These are phyloP conservation scores for Morella rubra DNA, from an alignment of 306 rosid species.

Conservation along the genomic window DNA sequence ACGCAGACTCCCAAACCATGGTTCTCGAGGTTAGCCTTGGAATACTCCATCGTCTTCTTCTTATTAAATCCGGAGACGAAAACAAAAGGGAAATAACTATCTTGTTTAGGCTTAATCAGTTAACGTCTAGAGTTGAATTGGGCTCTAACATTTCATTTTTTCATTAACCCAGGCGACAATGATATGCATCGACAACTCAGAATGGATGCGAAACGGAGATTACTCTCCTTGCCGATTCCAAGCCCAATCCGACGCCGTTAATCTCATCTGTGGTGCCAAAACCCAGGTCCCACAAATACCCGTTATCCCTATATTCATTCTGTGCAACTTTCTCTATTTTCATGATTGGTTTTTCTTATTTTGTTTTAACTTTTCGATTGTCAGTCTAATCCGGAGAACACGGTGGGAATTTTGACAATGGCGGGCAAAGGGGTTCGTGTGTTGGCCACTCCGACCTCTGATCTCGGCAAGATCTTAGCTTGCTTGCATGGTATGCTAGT, in stretches of 20 bases:
- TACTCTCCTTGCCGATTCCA: slow-evolving; percentile 77
- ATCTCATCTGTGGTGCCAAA: slow-evolving; percentile 92
- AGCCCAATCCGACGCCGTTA: slow-evolving; percentile 87
- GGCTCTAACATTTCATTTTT: neutral
- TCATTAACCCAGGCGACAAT: slow-evolving; percentile 61
- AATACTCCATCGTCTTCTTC: neutral
- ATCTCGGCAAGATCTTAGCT: slow-evolving; percentile 58
- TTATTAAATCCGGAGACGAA: neutral
- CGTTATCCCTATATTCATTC: neutral
- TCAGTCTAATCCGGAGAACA: slow-evolving; percentile 85
- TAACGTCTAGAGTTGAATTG: neutral
- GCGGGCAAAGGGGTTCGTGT: slow-evolving; percentile 88
- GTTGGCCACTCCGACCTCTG: slow-evolving; percentile 48
- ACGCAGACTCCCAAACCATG: slow-evolving; percentile 7
- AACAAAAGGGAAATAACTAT: neutral
- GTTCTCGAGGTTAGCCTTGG: slow-evolving; percentile 29
- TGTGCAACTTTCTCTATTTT: neutral
- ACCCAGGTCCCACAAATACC: slow-evolving; percentile 54
- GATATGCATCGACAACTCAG: slow-evolving; percentile 94
- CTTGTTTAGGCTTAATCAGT: neutral
- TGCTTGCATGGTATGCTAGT: slow-evolving; percentile 75
- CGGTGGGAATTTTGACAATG: slow-evolving; percentile 90
- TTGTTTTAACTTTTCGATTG: neutral
- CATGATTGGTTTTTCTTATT: neutral
- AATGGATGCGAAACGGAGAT: slow-evolving; percentile 98